Percentiles rank a stretch among this genome's conserved stretches.
phyloP scores from a whole-genome alignment of 2,329 filamentous ascomycete species.

The Botryosphaeria dothidea region DNA sequence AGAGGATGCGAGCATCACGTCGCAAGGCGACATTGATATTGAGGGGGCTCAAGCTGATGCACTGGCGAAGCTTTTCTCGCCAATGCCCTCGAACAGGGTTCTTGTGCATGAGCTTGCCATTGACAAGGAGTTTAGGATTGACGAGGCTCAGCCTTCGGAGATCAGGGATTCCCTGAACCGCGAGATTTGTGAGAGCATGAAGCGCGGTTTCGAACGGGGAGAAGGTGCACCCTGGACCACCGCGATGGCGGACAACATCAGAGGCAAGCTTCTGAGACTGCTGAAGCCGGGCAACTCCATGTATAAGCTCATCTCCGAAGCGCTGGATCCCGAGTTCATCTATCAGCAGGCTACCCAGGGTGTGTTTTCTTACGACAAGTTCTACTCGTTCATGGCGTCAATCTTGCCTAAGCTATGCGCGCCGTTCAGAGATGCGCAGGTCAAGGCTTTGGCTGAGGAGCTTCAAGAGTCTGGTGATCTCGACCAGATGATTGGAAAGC shows the following conservation, averaged over 20 bases:
- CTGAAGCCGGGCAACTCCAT: constrained; percentile 71
- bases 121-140: constrained; percentile 75
- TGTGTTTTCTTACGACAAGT: constrained; percentile 77
- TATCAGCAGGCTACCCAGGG: constrained; percentile 68
- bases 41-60: constrained; percentile 43
- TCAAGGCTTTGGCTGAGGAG: constrained; percentile 67
- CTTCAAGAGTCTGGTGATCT: constrained; percentile 48
- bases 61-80: constrained; percentile 56
- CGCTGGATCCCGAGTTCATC: constrained; percentile 72
- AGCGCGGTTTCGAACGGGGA: constrained; percentile 62
- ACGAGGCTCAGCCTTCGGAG: constrained; percentile 56
- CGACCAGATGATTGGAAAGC: constrained; percentile 70
- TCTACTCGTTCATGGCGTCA: constrained; percentile 74
- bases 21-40: constrained; percentile 37
- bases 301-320: constrained; percentile 72
- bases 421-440: constrained; percentile 75
- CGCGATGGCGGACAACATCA: constrained; percentile 69
- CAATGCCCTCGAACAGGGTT: constrained; percentile 71
- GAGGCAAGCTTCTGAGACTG: constrained; percentile 70
- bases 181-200: constrained; percentile 62
- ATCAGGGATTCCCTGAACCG: constrained; percentile 61
- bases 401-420: constrained; percentile 79
- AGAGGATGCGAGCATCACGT: constrained; percentile 32
- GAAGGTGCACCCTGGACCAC: constrained; percentile 68
- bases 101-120: constrained; percentile 79